Base-by-base conservation (phyloP, 2,329 filamentous ascomycete species). In the Microdochium bolleyi region DNA sequence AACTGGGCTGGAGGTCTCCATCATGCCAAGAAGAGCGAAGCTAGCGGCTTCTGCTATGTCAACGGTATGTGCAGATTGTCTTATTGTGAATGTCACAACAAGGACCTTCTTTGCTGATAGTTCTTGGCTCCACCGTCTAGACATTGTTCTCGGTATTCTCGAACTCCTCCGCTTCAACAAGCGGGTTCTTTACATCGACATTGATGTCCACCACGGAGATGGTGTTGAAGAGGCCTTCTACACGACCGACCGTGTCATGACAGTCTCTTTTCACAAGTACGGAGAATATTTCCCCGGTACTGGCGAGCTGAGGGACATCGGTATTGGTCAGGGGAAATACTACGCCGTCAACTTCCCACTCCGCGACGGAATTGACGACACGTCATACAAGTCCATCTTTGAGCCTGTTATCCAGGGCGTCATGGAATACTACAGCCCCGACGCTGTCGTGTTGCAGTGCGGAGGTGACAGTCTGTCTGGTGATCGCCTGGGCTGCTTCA, bases 1-100 rank as follows among this genome's bases (percentile, higher is more conserved):
- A 97, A 97, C 71, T 99, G 94, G 94, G 94, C 92, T 48, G 94
- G 94, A 51, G 94, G 94, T 24, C 82, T 99, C 49, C 94, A 99
- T 70, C 94, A 99, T 69, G 94, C 94, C 46, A 96, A 97, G 71
- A 97, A 97, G 73, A 88, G 88, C 59, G 91, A 96, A 73, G 94
- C 94, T 55, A 92, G 87, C 62, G 94, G 94, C 34, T 99, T 99
- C 75, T 99, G 94, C 76, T 99, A 99, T 69, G 89, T 97, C 61
- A 99, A 99, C 68, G 92, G 89, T 82, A 83, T 77, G 72, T 76
- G 4, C 19, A 30, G n/a, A 34, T 53, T 9, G 11, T 30, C 9
- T 3, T 49, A n/a, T n/a, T 14, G 13, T 19, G 14, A 16, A n/a
- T 14, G 48, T 51, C 11, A 11, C 27, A 11, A 11, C 5, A 11